Evolutionary conservation across 495 filamentous ascomycete species (phyloP), one percentile per base, ranked within the genome.

Genomic region (Hypoxylon fuscum): DNA sequence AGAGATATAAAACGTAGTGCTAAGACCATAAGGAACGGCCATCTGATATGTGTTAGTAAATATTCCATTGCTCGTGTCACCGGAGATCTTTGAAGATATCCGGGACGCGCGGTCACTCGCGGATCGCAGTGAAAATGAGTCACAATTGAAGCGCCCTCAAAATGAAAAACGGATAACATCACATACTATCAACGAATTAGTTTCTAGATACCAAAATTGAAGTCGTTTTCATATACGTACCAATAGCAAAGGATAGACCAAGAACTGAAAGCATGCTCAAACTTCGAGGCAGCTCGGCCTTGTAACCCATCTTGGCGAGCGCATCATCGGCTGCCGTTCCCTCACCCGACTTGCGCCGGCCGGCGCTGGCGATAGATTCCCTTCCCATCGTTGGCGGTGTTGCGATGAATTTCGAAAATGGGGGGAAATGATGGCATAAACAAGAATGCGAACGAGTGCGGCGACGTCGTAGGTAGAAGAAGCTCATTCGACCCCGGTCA

Each of bases 241-340:
- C 56, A 55, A 70, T 59, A 20, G 63, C 60, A 38, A 76, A 79
- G 15, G 74, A 84, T 68, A 88, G 68, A 42, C 85, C 85, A 6
- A 88, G 76, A n/a, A 88, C 79, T 70, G 84, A 86, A 64, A 87
- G 71, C 85, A 88, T 87, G 55, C 83, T 84, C 64, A 88, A 66
- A 44, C 85, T 83, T 41, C 86, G 79, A 23, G 86, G 84, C 62
- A 89, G 64, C 55, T 89, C 87, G 14, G 80, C 74, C 76, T 82
- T 87, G 70, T 89, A 87, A 44, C 87, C 87, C 77, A 89, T 79
- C 63, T 77, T 79, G n/a, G 84, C 85, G 72, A 89, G 72, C 35
- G 82, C 79, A 15, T 78, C 76, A 64, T 86, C 83, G 23, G 75
- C 72, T 32, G 66, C 56, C 4, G 55, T 50, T 12, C 21, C 47